Evolutionary conservation across 768 basidiomycete species (phyloP).

Genomic region (Pulveroboletus sp.): DNA sequence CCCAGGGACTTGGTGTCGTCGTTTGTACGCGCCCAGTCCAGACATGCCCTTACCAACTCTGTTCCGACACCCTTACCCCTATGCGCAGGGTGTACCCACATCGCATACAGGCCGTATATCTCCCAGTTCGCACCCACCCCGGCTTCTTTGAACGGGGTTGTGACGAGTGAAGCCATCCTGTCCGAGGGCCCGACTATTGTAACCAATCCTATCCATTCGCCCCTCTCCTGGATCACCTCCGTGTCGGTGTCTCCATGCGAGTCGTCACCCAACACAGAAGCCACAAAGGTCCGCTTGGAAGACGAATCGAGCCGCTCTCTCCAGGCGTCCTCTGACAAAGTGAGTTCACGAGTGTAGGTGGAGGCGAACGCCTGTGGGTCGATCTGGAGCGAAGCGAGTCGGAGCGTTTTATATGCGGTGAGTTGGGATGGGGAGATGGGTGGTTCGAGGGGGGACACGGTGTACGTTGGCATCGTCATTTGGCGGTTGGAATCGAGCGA

Average conservation of each 20-base stretch:
- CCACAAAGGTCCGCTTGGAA: constrained; percentile 14
- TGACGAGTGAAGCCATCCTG: neutral
- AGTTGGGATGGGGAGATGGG: constrained; percentile 23
- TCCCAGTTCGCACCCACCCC: constrained; percentile 16
- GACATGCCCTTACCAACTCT: constrained; percentile 12
- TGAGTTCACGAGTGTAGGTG: constrained; percentile 19
- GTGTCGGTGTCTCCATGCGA: neutral
- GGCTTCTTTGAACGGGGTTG: constrained; percentile 11
- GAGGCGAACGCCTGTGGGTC: constrained; percentile 22
- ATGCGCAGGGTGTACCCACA: constrained; percentile 30
- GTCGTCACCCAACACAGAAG: neutral
- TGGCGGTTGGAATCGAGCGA: too few relatives aligned
- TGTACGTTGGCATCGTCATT: constrained; percentile 8
- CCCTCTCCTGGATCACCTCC: neutral
- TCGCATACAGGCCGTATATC: constrained; percentile 17
- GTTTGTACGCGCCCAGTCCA: constrained; percentile 24
- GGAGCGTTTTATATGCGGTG: constrained; percentile 14
- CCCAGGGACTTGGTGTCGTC: constrained; percentile 9
- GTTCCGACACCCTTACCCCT: constrained; percentile 20
- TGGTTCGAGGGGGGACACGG: constrained; percentile 12
- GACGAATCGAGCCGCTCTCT: constrained; percentile 13
- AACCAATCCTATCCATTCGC: constrained; percentile 21
- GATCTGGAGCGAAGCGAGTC: constrained; percentile 20
- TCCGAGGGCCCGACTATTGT: constrained; percentile 13
- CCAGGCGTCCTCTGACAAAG: constrained; percentile 22